Percentiles rank a stretch among this genome's conserved stretches.
Evolutionary conservation across 139 green algal genomes (phyloP).

Genomic region (Coelastrella sp.): DNA sequence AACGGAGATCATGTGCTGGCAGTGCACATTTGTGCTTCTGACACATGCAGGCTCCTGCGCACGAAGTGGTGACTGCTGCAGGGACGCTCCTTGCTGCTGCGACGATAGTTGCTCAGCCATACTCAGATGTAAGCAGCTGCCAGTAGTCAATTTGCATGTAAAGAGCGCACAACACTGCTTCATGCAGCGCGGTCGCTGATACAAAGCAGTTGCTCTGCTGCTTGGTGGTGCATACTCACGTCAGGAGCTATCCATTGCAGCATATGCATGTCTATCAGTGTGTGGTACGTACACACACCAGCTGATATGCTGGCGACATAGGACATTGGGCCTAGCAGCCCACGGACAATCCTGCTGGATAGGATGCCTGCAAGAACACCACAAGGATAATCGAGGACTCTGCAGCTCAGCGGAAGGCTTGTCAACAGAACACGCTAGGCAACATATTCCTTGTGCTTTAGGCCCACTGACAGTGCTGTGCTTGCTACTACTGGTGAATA

Average conservation of each 20-base stretch:
- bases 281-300: constrained; percentile 29
- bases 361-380: constrained; percentile 28
- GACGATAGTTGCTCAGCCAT: too few species aligned
- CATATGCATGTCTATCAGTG: neutral
- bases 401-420: neutral
- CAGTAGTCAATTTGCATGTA: too few species aligned
- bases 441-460: neutral
- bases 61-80: too few species aligned
- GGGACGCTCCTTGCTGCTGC: too few species aligned
- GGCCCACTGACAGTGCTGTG: too few species aligned
- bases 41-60: too few species aligned
- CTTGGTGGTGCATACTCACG: neutral
- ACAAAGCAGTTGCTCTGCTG: neutral
- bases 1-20: neutral
- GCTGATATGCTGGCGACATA: constrained; percentile 24
- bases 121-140: too few species aligned
- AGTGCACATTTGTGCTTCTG: too few species aligned
- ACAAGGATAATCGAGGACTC: neutral
- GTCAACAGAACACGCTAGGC: neutral
- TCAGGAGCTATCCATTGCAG: constrained; percentile 12
- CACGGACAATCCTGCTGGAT: constrained; percentile 31
- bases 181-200: neutral
- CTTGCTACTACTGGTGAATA: too few species aligned
- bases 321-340: constrained; percentile 27
- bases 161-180: neutral